phyloP scores from a whole-genome alignment of 352 stramenopile genomes.

The Peronospora belbahrii region DNA sequence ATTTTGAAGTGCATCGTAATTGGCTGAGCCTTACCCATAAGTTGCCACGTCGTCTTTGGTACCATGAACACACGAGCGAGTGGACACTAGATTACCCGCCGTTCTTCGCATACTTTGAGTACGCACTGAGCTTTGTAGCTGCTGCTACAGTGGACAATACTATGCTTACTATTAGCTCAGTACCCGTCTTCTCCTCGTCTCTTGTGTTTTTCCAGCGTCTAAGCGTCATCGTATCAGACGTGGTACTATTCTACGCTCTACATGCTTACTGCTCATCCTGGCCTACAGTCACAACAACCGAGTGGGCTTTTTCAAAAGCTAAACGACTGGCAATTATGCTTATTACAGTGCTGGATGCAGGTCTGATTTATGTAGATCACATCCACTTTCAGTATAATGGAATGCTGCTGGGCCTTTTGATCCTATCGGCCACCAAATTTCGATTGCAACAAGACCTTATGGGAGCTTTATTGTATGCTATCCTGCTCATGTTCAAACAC shows the following conservation, averaged over 20 bases:
- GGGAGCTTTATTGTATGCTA: conserved; percentile 86
- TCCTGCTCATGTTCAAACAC: conserved; percentile 96
- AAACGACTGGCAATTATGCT: conserved; percentile 71
- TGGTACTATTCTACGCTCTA: conserved; percentile 83
- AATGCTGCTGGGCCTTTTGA: conserved; percentile 91
- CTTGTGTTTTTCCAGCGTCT: conserved; percentile 89
- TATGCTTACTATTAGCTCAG: conserved; percentile 59
- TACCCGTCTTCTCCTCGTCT: conserved; percentile 44
- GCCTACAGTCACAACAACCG: conserved; percentile 68
- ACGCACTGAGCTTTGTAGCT: conserved; percentile 64
- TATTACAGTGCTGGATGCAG: conserved; percentile 89
- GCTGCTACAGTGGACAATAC: conserved; percentile 39
- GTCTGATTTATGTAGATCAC: conserved; percentile 95
- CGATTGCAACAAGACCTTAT: conserved; percentile 73
- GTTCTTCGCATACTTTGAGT: conserved; percentile 96
- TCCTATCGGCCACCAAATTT: conserved; percentile 86
- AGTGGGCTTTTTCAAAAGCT: conserved; percentile 47
- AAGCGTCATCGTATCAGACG: conserved; percentile 88
- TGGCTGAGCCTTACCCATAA: conserved; percentile 95
- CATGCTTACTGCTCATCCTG: conserved; percentile 72
- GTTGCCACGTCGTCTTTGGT: conserved; percentile 88
- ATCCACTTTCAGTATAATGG: conserved; percentile 99
- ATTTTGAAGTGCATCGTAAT: conserved; percentile 98
- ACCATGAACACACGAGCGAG: conserved; percentile 91
- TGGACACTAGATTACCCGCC: conserved; percentile 99